A percentile compares a stretch with the other conserved stretches of the same genome.
Conservation (phyloP, 208 protist species). For the Acanthamoeba royreba region DNA sequence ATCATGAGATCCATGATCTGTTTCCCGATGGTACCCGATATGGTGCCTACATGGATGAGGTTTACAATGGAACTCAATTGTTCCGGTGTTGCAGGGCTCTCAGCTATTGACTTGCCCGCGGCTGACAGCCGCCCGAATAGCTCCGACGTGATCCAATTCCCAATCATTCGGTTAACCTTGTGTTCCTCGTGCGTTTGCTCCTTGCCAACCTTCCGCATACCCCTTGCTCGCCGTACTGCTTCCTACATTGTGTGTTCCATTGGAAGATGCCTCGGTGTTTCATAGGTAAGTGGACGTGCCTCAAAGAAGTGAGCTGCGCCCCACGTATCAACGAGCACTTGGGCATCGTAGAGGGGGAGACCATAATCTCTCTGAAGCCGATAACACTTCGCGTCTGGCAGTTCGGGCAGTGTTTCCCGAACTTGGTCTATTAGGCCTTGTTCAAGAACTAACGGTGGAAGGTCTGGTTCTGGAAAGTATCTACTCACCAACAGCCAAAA, state of each 20-base stretch:
- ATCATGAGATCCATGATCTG: neutral
- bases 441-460: slow-evolving; percentile 60
- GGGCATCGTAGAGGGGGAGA: neutral
- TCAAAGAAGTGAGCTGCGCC: slow-evolving; percentile 66
- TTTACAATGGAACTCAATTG: neutral
- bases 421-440: slow-evolving; percentile 40
- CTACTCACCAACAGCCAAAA: neutral
- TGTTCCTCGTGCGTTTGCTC: neutral
- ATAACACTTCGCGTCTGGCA: slow-evolving; percentile 54
- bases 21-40: neutral
- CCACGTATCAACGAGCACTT: slow-evolving; percentile 25
- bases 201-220: neutral
- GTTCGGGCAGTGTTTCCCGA: slow-evolving; percentile 30
- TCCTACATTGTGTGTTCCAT: no score
- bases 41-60: neutral
- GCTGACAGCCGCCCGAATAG: neutral
- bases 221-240: neutral
- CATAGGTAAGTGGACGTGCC: neutral
- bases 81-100: neutral
- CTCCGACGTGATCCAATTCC: neutral
- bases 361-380: slow-evolving; percentile 51
- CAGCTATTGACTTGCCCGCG: neutral
- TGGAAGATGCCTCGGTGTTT: no score
- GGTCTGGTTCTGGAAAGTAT: slow-evolving; percentile 77
- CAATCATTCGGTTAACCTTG: neutral